Base-by-base conservation (phyloP, 352 stramenopile species). In the Pythium phragmitis region DNA sequence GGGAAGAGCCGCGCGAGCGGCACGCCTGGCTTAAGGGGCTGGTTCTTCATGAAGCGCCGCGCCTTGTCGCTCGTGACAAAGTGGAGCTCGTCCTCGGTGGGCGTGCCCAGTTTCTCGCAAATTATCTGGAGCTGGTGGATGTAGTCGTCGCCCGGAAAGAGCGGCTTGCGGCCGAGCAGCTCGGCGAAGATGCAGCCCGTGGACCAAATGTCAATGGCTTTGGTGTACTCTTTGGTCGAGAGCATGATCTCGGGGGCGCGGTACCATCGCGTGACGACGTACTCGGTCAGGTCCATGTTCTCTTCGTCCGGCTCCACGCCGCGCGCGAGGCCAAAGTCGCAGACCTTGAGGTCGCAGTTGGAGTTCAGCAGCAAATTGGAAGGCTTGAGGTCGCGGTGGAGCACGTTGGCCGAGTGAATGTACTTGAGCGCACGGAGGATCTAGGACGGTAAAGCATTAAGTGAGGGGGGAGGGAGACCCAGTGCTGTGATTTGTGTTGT, bases 111-210 rank as follows among this genome's bases (percentile, higher is more conserved):
- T 59, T 96, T 94, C 59, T 97, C 88, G 64, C 85, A 95, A 58
- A 98, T 98, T 69, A 98, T 94, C 76, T 97, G 88, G 48, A 99
- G 93, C 77, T 99, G 97, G 75, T 99, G 93, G 75, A 99, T 99
- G 76, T 99, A 99, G 75, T 99, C 97, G 57, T 99, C 94, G 2
- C 92, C 92, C 7, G 90, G 92, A 47, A 98, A 98, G n/a, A 98
- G 78, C 46, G 90, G 89, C 49, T 96, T 96, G 45, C 88, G 79
- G 12, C 84, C 86, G 1, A 98, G 76, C 34, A 98, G 66, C 68
- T 98, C 92, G n/a, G 89, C 91, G 50, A 98, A 96, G 69, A 98
- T 98, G 75, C 94, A 98, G 6, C 94, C 94, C 4, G 82, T 91
- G 14, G 87, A 95, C 96, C 96, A 99, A 65, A 99, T 87, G 73